Conservation (phyloP, 192 early-diverging fungal genomes). For the Backusella luteola region DNA sequence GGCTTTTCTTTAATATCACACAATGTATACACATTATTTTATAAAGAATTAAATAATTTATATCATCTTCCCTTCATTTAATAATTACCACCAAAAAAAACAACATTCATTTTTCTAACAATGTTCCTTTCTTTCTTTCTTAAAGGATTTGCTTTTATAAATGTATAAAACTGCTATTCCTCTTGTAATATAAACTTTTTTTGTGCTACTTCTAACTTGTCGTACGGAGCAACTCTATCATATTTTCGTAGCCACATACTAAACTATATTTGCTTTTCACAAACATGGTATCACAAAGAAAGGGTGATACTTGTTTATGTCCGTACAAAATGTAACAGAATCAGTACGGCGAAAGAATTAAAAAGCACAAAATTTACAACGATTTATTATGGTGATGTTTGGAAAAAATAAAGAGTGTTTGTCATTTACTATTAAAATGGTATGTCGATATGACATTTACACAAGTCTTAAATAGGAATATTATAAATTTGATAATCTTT, state of each 20-base stretch:
- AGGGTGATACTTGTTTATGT: background rate
- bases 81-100: background rate
- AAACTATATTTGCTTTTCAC: background rate
- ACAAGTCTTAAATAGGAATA: too few relatives aligned
- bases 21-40: background rate
- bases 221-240: background rate
- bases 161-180: background rate
- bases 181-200: slow-evolving; percentile 2
- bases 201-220: background rate
- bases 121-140: background rate
- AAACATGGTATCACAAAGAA: background rate
- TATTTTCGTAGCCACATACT: background rate
- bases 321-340: background rate
- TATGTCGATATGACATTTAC: too few relatives aligned
- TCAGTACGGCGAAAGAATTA: too few relatives aligned
- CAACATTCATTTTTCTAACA: background rate
- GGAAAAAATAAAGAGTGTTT: too few relatives aligned
- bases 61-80: background rate
- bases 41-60: background rate
- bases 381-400: too few relatives aligned
- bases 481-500: too few relatives aligned
- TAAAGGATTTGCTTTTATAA: background rate
- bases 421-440: too few relatives aligned
- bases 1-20: background rate
- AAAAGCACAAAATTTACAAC: background rate